A percentile compares a stretch with the other conserved stretches of the same genome.
These are phyloP conservation scores for Eustoma russellianum DNA, from an alignment of 257 asterid species.

Conservation along the genomic window DNA sequence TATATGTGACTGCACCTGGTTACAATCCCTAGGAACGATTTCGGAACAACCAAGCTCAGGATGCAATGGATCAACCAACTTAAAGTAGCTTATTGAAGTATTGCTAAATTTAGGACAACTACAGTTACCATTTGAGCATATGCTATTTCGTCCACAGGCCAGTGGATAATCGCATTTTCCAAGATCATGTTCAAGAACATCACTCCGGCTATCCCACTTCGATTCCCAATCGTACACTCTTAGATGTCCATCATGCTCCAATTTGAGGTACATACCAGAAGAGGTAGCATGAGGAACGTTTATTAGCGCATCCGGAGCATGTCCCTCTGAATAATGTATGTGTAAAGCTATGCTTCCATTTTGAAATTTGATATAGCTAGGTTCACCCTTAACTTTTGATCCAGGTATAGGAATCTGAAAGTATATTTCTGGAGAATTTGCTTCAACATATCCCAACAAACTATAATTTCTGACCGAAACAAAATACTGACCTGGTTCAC, in stretches of 20 bases:
- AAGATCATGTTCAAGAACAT: background rate
- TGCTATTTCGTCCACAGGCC: constrained; percentile 34
- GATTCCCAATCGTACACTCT: constrained; percentile 24
- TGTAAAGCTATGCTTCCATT: constrained; percentile 33
- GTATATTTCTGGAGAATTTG: constrained; percentile 28
- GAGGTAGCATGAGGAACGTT: constrained; percentile 5
- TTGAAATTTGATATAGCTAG: constrained; percentile 23
- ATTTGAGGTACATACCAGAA: constrained; percentile 29
- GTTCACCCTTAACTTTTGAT: constrained; percentile 5
- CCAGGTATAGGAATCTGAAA: background rate
- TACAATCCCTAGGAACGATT: constrained; percentile 17
- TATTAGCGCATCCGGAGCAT: background rate
- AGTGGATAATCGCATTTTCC: constrained; percentile 31
- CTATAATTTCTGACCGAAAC: constrained; percentile 16
- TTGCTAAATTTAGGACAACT: constrained; percentile 27
- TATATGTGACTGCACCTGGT: constrained; percentile 13
- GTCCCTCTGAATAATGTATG: constrained; percentile 18
- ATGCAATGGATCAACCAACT: constrained; percentile 12
- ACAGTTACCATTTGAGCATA: constrained; percentile 34
- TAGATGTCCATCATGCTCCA: constrained; percentile 35
- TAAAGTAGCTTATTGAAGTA: constrained; percentile 14
- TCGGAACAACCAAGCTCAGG: constrained; percentile 42
- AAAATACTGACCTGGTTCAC: constrained; percentile 16
- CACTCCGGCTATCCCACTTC: constrained; percentile 10
- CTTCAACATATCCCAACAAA: constrained; percentile 11